Conservation (phyloP, 208 protist species). For the Leishmania tarentolae region DNA sequence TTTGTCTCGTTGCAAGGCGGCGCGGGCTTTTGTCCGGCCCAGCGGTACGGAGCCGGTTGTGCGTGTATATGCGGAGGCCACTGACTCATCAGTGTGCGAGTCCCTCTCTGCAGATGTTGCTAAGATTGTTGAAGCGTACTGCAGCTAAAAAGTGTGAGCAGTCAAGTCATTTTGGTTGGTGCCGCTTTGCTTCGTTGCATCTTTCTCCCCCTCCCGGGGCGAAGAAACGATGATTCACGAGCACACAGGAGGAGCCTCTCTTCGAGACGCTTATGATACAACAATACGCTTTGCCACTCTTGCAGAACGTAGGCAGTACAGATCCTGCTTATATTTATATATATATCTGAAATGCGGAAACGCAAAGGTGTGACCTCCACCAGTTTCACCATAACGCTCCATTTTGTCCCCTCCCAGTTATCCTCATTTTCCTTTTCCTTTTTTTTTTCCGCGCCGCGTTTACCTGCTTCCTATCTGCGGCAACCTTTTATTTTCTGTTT, state of each 20-base stretch:
- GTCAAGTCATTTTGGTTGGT: not conserved
- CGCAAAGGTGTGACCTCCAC: not conserved
- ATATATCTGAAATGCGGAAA: not conserved
- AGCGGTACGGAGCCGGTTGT: constrained; percentile 96
- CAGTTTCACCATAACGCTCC: not conserved
- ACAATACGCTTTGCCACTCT: not conserved
- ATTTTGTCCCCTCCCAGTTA: not conserved
- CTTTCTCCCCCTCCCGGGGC: not conserved
- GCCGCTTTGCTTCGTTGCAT: not conserved
- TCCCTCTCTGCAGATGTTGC: constrained; percentile 38
- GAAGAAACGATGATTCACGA: not conserved
- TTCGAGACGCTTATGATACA: not conserved
- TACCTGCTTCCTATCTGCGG: not conserved
- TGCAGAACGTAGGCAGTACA: not conserved
- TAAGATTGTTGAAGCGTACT: constrained; percentile 44
- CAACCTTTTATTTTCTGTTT: not conserved
- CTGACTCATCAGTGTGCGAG: constrained; percentile 32
- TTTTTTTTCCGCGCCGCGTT: not conserved
- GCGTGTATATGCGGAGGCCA: constrained; percentile 87
- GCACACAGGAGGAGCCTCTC: not conserved
- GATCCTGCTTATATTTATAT: not conserved
- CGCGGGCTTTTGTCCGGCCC: constrained; percentile 91
- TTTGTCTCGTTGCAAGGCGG: constrained; percentile 9
- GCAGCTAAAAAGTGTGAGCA: constrained; percentile 12
- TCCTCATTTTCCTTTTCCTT: not conserved